Percentiles rank a stretch among this genome's conserved stretches.
phyloP scores from a whole-genome alignment of 2,329 filamentous ascomycete species.

The Hypomyces perniciosus region DNA sequence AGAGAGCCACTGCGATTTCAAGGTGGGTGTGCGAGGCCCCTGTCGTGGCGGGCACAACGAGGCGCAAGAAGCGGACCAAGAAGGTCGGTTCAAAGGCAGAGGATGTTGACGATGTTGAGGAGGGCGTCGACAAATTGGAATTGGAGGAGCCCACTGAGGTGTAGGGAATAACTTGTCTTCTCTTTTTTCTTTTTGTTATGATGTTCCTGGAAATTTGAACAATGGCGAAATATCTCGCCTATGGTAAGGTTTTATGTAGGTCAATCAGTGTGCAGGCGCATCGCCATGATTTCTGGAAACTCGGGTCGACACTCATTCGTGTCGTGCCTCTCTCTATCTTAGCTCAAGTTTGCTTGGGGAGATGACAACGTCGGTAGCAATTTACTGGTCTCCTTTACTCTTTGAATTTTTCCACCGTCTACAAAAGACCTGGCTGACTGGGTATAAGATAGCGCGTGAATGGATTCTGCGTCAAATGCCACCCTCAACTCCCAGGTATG shows the following conservation, averaged over 20 bases:
- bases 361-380: too few species aligned
- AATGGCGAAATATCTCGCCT: neutral
- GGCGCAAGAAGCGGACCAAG: slow-evolving; percentile 33
- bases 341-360: too few species aligned
- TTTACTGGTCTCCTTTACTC: too few species aligned
- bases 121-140: slow-evolving; percentile 11
- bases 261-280: too few species aligned
- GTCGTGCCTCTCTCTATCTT: too few species aligned
- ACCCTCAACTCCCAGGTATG: neutral
- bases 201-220: neutral
- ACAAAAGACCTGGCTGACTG: too few species aligned
- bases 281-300: too few species aligned
- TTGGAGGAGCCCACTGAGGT: slow-evolving; percentile 4
- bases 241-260: neutral
- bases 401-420: too few species aligned
- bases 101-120: slow-evolving; percentile 10
- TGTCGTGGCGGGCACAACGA: slow-evolving; percentile 28
- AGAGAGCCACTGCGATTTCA: slow-evolving; percentile 62
- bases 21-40: slow-evolving; percentile 63
- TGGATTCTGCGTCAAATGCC: too few species aligned
- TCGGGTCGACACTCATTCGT: too few species aligned
- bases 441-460: too few species aligned
- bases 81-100: slow-evolving; percentile 8
- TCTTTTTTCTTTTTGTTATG: neutral
- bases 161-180: neutral